A percentile compares a stretch with the other conserved stretches of the same genome.
Evolutionary conservation across 176 grass and related monocot species (phyloP).

Genomic region (Alopecurus myosuroides): DNA sequence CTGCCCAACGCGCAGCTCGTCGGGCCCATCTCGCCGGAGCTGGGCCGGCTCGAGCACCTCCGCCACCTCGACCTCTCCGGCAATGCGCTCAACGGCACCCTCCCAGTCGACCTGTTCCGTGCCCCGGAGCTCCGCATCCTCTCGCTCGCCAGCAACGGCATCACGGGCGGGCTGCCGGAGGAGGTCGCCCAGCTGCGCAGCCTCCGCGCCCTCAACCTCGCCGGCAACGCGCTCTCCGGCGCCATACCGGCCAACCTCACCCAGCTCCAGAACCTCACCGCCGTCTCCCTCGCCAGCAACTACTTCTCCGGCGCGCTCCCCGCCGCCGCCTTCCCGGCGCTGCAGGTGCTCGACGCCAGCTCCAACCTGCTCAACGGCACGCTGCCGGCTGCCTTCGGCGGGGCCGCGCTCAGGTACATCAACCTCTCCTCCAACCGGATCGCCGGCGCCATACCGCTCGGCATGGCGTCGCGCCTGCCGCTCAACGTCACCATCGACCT

Average conservation of each 20-base stretch:
- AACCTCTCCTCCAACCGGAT: slow-evolving; percentile 81
- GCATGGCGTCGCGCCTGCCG: slow-evolving; percentile 50
- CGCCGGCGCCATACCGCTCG: slow-evolving; percentile 52
- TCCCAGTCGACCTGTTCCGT: slow-evolving; percentile 50
- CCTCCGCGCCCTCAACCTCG: slow-evolving; percentile 74
- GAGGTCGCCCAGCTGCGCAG: slow-evolving; percentile 35
- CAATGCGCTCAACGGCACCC: slow-evolving; percentile 66
- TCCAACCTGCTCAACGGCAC: slow-evolving; percentile 75
- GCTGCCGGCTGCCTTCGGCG: slow-evolving; percentile 44
- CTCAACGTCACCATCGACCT: slow-evolving; percentile 69
- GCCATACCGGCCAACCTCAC: slow-evolving; percentile 48
- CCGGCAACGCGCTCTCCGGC: slow-evolving; percentile 76
- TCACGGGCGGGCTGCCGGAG: slow-evolving; percentile 52
- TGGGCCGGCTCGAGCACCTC: slow-evolving; percentile 72
- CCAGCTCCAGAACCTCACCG: slow-evolving; percentile 71
- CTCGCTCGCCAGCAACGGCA: slow-evolving; percentile 75
- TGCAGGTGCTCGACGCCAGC: slow-evolving; percentile 73
- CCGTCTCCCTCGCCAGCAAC: slow-evolving; percentile 60
- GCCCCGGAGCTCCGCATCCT: slow-evolving; percentile 64
- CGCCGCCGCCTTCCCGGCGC: slow-evolving; percentile 22
- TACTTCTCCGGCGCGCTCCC: slow-evolving; percentile 72
- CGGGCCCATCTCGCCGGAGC: slow-evolving; percentile 50
- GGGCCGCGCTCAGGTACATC: slow-evolving; percentile 47
- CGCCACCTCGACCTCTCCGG: slow-evolving; percentile 89
- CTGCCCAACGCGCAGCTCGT: slow-evolving; percentile 71